phyloP scores from a whole-genome alignment of 169 alveolate genomes.

The Cardiosporidium cionae region DNA sequence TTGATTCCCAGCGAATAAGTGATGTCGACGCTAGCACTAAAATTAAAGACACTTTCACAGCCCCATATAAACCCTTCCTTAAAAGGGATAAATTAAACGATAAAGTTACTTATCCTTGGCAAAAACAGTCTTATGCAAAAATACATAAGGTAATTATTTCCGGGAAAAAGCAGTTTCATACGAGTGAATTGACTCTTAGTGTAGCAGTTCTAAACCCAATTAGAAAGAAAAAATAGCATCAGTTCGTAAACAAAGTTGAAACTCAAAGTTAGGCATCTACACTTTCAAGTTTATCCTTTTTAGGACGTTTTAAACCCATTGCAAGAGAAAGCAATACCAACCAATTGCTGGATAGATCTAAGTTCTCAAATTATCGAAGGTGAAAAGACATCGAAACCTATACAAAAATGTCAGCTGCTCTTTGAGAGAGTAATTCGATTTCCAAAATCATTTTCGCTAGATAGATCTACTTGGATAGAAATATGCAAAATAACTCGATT shows the following conservation, averaged over 20 bases:
- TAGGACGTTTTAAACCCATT: slow-evolving; percentile 25
- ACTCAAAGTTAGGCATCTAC: no score
- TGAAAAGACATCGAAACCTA: background rate
- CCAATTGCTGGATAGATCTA: slow-evolving; percentile 29
- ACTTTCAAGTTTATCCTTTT: no score
- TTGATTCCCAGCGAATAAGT: background rate
- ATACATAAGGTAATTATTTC: slow-evolving; percentile 28
- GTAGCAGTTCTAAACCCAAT: no score
- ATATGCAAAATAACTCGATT: slow-evolving; percentile 9
- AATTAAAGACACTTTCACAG: background rate
- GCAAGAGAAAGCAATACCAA: background rate
- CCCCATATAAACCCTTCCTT: slow-evolving; percentile 23
- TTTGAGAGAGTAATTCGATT: slow-evolving; percentile 13
- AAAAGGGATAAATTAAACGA: slow-evolving; percentile 2
- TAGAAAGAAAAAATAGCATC: no score
- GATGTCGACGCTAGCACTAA: background rate
- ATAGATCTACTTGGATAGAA: slow-evolving; percentile 6
- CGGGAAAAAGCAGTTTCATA: no score
- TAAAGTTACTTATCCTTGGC: background rate
- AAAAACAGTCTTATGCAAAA: slow-evolving; percentile 16
- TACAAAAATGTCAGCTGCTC: slow-evolving; percentile 6
- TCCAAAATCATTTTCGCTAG: slow-evolving; percentile 2
- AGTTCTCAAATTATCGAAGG: background rate
- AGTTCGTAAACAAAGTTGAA: no score
- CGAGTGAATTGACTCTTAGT: no score